These are phyloP conservation scores for Diacronema lutheri DNA, from an alignment of 78 protist genomes.

Conservation along the genomic window DNA sequence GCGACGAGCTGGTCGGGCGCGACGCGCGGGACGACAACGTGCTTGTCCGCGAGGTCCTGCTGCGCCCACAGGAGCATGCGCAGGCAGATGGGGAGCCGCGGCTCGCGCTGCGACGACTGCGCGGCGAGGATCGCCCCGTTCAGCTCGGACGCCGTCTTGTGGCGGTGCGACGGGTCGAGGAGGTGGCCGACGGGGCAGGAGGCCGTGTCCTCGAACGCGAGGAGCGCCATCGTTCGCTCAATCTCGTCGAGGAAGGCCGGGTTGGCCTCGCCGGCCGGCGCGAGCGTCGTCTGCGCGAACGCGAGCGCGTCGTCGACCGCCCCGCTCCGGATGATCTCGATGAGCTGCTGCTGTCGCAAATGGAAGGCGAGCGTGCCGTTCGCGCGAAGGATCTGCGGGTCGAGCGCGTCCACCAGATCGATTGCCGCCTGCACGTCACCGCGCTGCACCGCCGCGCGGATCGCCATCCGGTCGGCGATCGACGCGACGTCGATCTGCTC, in stretches of 20 bases:
- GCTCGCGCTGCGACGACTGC: conserved; percentile 72
- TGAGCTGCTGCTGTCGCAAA: conserved; percentile 82
- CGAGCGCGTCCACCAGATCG: conserved; percentile 77
- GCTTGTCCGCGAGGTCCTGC: conserved; percentile 45
- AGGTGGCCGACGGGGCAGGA: conserved; percentile 55
- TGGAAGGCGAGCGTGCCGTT: conserved; percentile 74
- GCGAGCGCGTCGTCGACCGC: conserved; percentile 70
- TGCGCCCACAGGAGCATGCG: conserved; percentile 73
- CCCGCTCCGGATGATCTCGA: conserved; percentile 77
- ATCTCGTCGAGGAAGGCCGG: conserved; percentile 71
- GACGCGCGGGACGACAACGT: conserved; percentile 46
- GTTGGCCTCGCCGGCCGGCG: too few relatives aligned
- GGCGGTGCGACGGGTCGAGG: conserved; percentile 57
- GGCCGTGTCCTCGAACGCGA: conserved; percentile 71
- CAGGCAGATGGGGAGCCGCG: conserved; percentile 72
- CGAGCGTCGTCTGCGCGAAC: conserved; percentile 66
- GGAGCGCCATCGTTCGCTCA: conserved; percentile 77
- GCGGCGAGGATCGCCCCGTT: conserved; percentile 80
- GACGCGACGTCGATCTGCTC: conserved; percentile 57
- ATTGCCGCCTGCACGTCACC: conserved; percentile 77
- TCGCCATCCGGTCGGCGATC: conserved; percentile 65
- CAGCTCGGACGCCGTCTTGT: conserved; percentile 78
- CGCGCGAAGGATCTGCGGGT: conserved; percentile 79
- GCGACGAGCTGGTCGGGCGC: too few relatives aligned
- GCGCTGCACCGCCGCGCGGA: conserved; percentile 55